These are phyloP conservation scores for Chenopodium berlandieri DNA, from an alignment of 148 eudicot species.

Conservation along the genomic window DNA sequence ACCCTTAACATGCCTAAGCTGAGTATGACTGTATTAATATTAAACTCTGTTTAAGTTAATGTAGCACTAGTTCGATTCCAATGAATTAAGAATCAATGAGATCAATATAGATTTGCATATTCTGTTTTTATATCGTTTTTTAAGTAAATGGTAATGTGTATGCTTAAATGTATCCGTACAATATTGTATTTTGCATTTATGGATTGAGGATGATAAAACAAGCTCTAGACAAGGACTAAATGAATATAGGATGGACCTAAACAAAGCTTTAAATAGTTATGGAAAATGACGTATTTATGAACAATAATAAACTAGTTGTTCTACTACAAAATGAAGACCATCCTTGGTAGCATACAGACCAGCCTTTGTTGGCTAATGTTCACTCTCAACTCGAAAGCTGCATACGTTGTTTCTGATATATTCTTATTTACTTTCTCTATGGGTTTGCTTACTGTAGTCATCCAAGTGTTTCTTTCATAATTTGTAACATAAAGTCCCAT, in stretches of 20 bases:
- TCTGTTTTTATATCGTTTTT: background rate
- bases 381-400: background rate
- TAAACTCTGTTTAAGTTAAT: background rate
- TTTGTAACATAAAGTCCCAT: no score
- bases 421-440: background rate
- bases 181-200: background rate
- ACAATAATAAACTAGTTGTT: background rate
- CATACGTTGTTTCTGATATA: background rate
- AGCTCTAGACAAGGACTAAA: background rate
- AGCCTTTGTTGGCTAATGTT: background rate
- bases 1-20: background rate
- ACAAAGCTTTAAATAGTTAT: background rate
- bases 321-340: background rate
- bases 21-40: no score
- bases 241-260: background rate
- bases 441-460: background rate
- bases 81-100: background rate
- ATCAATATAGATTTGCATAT: background rate
- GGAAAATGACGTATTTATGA: background rate
- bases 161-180: no score
- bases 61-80: background rate
- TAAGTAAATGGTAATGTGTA: background rate
- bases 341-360: background rate
- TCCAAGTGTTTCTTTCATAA: background rate
- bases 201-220: background rate